Conservation (phyloP, 805 yeast species). For the Metschnikowia sp. region DNA sequence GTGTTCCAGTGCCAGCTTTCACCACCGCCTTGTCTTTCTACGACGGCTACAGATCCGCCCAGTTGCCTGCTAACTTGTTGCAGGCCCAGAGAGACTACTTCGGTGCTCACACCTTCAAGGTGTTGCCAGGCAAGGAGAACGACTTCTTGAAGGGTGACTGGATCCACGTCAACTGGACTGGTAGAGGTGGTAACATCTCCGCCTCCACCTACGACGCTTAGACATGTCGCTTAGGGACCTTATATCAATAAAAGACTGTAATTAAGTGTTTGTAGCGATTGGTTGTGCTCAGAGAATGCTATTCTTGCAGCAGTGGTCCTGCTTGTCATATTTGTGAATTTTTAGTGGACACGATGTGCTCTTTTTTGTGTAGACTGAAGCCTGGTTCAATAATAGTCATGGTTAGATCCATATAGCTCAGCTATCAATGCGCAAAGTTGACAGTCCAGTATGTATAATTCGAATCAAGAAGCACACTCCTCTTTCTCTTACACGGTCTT, state of each 20-base stretch:
- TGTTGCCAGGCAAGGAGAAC: conserved; percentile 80
- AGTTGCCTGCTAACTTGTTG: conserved; percentile 94
- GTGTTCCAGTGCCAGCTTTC: conserved; percentile 98
- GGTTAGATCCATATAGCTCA: too few relatives aligned
- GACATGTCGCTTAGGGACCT: conserved; percentile 7
- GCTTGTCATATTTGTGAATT: too few relatives aligned
- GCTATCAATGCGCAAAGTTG: too few relatives aligned
- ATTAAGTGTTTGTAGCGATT: background rate
- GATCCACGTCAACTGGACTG: conserved; percentile 99
- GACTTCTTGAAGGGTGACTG: conserved; percentile 74
- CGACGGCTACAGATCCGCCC: conserved; percentile 97
- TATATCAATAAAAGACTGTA: conserved; percentile 4
- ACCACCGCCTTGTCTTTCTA: conserved; percentile 95
- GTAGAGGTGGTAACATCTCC: conserved; percentile 96
- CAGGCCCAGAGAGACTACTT: conserved; percentile 99
- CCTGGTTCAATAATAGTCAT: too few relatives aligned
- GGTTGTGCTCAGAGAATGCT: too few relatives aligned
- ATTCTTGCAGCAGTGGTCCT: too few relatives aligned
- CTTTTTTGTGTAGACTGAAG: too few relatives aligned
- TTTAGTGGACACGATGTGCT: too few relatives aligned
- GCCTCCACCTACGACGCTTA: conserved; percentile 94
- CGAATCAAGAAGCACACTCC: too few relatives aligned
- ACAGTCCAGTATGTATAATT: too few relatives aligned
- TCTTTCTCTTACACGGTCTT: too few relatives aligned
- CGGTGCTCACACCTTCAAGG: conserved; percentile 99